Conservation (phyloP, 805 yeast species). For the Saturnispora quitensis region DNA sequence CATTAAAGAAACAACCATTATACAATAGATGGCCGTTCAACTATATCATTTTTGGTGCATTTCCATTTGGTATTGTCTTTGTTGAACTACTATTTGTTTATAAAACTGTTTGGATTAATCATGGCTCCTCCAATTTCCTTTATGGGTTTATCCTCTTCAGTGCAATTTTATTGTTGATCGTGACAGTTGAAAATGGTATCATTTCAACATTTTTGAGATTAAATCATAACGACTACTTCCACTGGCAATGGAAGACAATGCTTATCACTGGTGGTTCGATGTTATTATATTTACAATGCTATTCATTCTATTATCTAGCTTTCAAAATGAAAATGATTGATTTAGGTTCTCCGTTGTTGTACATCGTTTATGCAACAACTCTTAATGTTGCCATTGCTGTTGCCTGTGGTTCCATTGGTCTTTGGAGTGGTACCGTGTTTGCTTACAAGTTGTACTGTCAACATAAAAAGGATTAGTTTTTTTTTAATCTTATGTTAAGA, state of each 20-base stretch:
- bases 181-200: slow-evolving; percentile 63
- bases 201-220: slow-evolving; percentile 59
- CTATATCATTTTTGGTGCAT: slow-evolving; percentile 49
- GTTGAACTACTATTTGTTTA: slow-evolving; percentile 68
- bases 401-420: slow-evolving; percentile 69
- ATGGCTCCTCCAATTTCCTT: slow-evolving; percentile 43
- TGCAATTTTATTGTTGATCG: slow-evolving; percentile 46
- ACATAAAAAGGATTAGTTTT: slow-evolving; percentile 12
- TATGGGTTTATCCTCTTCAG: slow-evolving; percentile 69
- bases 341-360: slow-evolving; percentile 56
- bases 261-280: slow-evolving; percentile 58
- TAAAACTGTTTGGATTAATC: slow-evolving; percentile 72
- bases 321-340: slow-evolving; percentile 53
- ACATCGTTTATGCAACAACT: slow-evolving; percentile 62
- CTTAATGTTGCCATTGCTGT: slow-evolving; percentile 54
- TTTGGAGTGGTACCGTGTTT: slow-evolving; percentile 57
- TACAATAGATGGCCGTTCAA: slow-evolving; percentile 27
- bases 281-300: slow-evolving; percentile 60
- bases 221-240: slow-evolving; percentile 37
- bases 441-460: slow-evolving; percentile 53
- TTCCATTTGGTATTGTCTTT: slow-evolving; percentile 75
- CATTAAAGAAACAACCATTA: slow-evolving; percentile 25
- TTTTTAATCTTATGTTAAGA: not conserved
- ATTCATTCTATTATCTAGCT: slow-evolving; percentile 58
- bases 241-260: slow-evolving; percentile 84